phyloP scores from a whole-genome alignment of 345 rosid species.

The Nephelium lappaceum region DNA sequence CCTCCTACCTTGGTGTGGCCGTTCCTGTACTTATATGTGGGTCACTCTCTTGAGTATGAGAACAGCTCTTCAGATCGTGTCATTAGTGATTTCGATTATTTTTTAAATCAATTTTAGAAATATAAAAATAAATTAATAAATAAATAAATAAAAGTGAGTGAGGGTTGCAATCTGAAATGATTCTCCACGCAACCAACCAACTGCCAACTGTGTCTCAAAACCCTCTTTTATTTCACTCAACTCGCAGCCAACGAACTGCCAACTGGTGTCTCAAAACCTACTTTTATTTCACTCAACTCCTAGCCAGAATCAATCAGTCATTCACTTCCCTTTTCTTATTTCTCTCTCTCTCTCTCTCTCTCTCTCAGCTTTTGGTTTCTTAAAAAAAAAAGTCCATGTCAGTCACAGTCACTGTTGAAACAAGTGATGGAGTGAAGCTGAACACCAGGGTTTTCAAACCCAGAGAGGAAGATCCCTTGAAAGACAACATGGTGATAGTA shows the following conservation, averaged over 20 bases:
- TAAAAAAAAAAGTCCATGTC: constrained; percentile 35
- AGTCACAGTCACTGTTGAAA: constrained; percentile 44
- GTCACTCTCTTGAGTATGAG: no score
- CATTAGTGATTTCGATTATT: no score
- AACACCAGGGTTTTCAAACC: constrained; percentile 67
- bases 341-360: neutral
- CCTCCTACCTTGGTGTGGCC: no score
- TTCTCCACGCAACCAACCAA: no score
- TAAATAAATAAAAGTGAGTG: no score
- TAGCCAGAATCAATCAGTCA: neutral
- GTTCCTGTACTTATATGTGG: no score
- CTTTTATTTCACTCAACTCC: neutral
- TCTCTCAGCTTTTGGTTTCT: neutral
- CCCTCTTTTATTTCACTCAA: neutral
- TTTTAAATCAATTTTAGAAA: no score
- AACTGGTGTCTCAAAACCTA: neutral
- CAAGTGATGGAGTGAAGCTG: constrained; percentile 57
- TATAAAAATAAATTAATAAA: no score
- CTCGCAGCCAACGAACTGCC: no score
- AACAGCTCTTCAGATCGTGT: no score
- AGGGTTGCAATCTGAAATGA: no score
- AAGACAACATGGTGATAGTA: constrained; percentile 53
- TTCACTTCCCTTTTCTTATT: no score
- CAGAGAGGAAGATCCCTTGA: constrained; percentile 29
- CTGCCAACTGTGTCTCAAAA: neutral